A percentile compares a stretch with the other conserved stretches of the same genome.
Conservation (phyloP, 257 asterid species). For the Solanum gandarillasii region DNA sequence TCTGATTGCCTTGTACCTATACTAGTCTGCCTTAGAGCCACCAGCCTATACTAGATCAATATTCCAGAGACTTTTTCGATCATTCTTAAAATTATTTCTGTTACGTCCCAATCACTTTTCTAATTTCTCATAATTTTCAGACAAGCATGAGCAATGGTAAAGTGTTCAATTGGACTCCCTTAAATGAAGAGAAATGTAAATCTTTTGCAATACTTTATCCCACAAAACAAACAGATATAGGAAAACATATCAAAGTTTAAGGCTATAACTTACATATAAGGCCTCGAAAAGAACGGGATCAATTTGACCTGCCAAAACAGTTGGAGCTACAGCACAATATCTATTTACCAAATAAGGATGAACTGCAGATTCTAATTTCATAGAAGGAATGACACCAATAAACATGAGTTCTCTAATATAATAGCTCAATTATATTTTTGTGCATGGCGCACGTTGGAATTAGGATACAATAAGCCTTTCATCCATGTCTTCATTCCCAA, state of each 20-base stretch:
- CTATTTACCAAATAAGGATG: slow-evolving; percentile 32
- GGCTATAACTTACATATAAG: slow-evolving; percentile 62
- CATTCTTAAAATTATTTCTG: background rate
- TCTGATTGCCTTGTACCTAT: background rate
- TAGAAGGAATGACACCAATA: background rate
- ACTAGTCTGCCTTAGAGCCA: background rate
- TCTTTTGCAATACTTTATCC: background rate
- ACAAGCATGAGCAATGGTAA: background rate
- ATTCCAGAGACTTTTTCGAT: background rate
- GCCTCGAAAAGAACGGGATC: slow-evolving; percentile 95
- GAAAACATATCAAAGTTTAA: background rate
- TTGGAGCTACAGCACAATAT: slow-evolving; percentile 87
- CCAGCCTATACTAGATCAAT: background rate
- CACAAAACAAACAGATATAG: background rate
- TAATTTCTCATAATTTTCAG: background rate
- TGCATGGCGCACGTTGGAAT: background rate
- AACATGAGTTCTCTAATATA: background rate
- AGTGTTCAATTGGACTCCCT: background rate
- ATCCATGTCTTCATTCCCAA: slow-evolving; percentile 68
- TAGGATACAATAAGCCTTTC: slow-evolving; percentile 76
- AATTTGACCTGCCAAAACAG: slow-evolving; percentile 77
- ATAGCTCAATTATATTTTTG: background rate
- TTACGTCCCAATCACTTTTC: background rate
- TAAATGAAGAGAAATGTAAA: background rate
- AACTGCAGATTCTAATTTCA: slow-evolving; percentile 6